phyloP scores from a whole-genome alignment of 2,329 filamentous ascomycete genomes.

The Penicillium olsonii region DNA sequence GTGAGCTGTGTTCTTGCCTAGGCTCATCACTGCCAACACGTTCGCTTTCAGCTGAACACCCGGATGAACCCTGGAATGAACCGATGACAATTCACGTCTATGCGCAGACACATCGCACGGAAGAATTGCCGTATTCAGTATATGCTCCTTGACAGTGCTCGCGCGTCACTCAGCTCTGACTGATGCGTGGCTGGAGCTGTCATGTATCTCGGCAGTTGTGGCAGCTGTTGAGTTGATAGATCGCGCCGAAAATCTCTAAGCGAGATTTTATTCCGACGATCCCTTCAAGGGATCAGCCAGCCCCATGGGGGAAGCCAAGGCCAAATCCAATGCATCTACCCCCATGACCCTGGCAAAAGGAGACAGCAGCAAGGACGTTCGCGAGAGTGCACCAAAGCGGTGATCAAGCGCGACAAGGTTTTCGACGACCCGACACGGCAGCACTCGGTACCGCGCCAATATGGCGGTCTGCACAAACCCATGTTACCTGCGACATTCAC shows the following conservation, averaged over 20 bases:
- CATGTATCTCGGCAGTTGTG: background rate
- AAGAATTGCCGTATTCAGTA: background rate
- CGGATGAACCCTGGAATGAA: no score
- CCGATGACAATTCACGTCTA: no score
- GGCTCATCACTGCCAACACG: no score
- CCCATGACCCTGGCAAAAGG: background rate
- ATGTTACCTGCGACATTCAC: background rate
- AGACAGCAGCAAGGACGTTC: no score
- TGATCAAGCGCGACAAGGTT: background rate
- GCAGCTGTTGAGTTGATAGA: conserved; percentile 3
- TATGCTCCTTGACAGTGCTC: background rate
- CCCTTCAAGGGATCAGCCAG: background rate
- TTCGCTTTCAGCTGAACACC: no score
- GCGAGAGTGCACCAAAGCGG: no score
- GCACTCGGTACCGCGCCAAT: background rate
- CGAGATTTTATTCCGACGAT: background rate
- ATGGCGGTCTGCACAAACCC: background rate
- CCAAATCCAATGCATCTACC: background rate
- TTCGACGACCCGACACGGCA: background rate
- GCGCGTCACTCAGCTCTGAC: background rate
- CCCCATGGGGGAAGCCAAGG: no score
- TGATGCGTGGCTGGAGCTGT: background rate
- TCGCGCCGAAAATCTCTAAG: conserved; percentile 1
- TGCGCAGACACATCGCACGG: no score
- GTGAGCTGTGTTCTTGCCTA: no score